Evolutionary conservation across 2,329 filamentous ascomycete species (phyloP).

Genomic region (Monosporascus ibericus): DNA sequence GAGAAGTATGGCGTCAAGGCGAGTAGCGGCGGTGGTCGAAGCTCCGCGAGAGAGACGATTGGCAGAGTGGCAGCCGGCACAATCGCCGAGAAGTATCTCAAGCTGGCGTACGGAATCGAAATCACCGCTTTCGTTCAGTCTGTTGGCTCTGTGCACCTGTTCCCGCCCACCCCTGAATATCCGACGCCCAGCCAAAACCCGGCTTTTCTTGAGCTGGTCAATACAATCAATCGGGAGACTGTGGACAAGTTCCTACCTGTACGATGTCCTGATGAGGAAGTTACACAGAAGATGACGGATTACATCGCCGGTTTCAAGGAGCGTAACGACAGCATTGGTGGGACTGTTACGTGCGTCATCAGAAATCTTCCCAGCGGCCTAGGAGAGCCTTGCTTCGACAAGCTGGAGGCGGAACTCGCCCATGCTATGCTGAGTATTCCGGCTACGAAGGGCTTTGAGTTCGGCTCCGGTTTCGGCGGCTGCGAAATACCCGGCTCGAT

Average conservation of each 20-base stretch:
- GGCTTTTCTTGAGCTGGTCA: constrained; percentile 67
- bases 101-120: constrained; percentile 74
- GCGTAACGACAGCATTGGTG: constrained; percentile 81
- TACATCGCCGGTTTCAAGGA: constrained; percentile 74
- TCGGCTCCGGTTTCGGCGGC: constrained; percentile 87
- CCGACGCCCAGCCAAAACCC: constrained; percentile 70
- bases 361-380: constrained; percentile 78
- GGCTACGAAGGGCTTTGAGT: constrained; percentile 91
- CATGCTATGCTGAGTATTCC: constrained; percentile 96
- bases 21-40: constrained; percentile 80
- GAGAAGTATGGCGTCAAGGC: constrained; percentile 97
- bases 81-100: constrained; percentile 89
- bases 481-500: constrained; percentile 79
- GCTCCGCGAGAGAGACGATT: constrained; percentile 92
- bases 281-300: constrained; percentile 66
- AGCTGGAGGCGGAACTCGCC: constrained; percentile 83
- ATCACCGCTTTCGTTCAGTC: constrained; percentile 88
- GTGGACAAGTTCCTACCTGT: constrained; percentile 85
- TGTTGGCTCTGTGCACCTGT: constrained; percentile 74
- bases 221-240: constrained; percentile 63
- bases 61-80: constrained; percentile 86
- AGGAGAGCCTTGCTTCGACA: constrained; percentile 92
- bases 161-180: constrained; percentile 62
- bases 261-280: constrained; percentile 69
- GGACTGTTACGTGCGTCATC: constrained; percentile 91